Conservation (phyloP, 345 rosid species). For the Populus deltoides region DNA sequence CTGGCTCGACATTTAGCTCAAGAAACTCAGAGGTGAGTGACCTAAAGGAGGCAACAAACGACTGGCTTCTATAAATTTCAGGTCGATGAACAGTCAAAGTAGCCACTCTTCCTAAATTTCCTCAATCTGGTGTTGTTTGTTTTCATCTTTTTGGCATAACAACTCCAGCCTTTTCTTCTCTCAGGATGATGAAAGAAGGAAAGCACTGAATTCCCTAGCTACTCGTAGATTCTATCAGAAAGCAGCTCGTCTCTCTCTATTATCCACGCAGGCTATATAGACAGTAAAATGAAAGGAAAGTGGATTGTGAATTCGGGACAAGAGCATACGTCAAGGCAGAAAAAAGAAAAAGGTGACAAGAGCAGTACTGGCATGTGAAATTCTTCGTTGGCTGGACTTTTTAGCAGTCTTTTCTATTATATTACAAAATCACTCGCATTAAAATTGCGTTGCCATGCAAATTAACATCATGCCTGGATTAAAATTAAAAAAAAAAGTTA, state of each 20-base stretch:
- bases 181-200: constrained; percentile 18
- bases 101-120: neutral
- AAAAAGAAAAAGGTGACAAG: neutral
- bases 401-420: neutral
- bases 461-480: neutral
- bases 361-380: neutral
- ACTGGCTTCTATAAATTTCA: neutral
- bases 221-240: neutral
- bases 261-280: neutral
- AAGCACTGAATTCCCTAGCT: constrained; percentile 18
- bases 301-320: neutral
- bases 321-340: neutral
- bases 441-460: neutral
- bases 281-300: neutral
- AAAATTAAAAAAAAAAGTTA: no score
- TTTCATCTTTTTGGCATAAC: neutral
- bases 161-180: constrained; percentile 11
- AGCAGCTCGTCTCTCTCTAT: neutral
- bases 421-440: neutral
- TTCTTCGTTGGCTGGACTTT: neutral
- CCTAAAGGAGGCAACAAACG: neutral
- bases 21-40: no score
- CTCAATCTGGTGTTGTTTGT: neutral
- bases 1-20: no score
- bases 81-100: neutral